These are phyloP conservation scores for Gonapodya sp. DNA, from an alignment of 192 early-diverging fungal genomes.

Conservation along the genomic window DNA sequence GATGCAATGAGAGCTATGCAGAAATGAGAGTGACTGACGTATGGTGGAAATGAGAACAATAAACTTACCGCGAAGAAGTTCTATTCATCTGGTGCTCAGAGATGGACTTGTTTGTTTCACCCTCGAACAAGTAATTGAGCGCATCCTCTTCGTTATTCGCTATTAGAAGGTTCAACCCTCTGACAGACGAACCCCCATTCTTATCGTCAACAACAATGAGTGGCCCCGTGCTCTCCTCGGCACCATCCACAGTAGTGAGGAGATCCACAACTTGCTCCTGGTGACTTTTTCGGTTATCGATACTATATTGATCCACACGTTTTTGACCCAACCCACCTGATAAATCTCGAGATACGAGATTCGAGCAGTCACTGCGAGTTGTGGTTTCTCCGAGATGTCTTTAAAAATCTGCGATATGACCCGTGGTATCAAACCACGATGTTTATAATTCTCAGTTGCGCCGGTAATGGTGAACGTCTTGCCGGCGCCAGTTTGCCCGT, in stretches of 20 bases:
- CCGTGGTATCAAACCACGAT: conserved; percentile 48
- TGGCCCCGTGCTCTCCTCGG: not conserved
- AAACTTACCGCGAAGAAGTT: conserved; percentile 32
- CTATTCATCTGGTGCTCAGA: conserved; percentile 53
- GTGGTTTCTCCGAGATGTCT: conserved; percentile 39
- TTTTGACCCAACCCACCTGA: not conserved
- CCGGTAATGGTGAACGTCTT: conserved; percentile 59
- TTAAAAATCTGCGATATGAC: conserved; percentile 43
- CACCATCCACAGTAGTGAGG: conserved; percentile 25
- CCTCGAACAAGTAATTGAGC: conserved; percentile 51
- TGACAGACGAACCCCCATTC: conserved; percentile 42
- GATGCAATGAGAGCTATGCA: conserved; percentile 49
- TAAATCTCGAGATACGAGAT: conserved; percentile 51
- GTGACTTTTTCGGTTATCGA: not conserved
- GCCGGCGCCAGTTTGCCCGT: conserved; percentile 15
- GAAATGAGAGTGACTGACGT: not conserved
- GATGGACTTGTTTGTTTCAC: conserved; percentile 48
- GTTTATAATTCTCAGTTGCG: conserved; percentile 56
- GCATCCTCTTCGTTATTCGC: conserved; percentile 54
- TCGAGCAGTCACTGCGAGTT: conserved; percentile 39
- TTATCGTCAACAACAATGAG: conserved; percentile 48
- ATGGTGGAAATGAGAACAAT: no score
- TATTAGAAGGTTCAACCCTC: conserved; percentile 36
- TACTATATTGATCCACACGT: not conserved
- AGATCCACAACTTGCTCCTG: conserved; percentile 51